Conservation (phyloP, 2,329 filamentous ascomycete species). For the Pseudogymnoascus sp. region DNA sequence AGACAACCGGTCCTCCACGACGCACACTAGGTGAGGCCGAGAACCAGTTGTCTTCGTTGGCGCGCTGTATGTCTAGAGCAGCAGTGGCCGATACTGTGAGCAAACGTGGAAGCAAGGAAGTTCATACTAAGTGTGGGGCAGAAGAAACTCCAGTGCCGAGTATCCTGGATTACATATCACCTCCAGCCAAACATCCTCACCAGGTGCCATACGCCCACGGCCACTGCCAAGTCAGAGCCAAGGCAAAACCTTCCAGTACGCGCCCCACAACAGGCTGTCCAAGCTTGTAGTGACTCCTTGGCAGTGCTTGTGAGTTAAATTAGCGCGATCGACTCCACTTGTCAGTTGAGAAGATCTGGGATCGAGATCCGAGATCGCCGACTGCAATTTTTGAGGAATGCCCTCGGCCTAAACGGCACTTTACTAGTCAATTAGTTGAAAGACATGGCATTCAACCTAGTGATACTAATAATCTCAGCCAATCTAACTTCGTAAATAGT, state of each 20-base stretch:
- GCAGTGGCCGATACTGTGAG: background rate
- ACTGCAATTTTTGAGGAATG: background rate
- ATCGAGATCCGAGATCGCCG: background rate
- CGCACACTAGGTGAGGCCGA: too few relatives aligned
- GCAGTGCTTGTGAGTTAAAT: background rate
- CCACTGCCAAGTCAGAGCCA: background rate
- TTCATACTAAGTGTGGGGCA: background rate
- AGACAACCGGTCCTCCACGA: too few relatives aligned
- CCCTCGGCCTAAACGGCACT: background rate
- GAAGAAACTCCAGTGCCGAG: background rate
- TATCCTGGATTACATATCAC: background rate
- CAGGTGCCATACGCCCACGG: background rate
- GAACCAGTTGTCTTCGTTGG: too few relatives aligned
- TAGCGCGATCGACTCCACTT: background rate
- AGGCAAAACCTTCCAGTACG: background rate
- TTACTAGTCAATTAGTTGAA: background rate
- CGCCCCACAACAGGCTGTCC: background rate
- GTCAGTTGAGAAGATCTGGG: background rate
- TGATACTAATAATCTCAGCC: background rate
- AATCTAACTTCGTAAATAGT: background rate
- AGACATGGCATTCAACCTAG: background rate
- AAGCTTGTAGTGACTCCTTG: background rate
- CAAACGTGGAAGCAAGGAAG: background rate
- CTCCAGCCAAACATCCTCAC: background rate
- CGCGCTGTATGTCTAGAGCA: too few relatives aligned